phyloP scores from a whole-genome alignment of 768 basidiomycete genomes.

The Flagelloscypha sp. region DNA sequence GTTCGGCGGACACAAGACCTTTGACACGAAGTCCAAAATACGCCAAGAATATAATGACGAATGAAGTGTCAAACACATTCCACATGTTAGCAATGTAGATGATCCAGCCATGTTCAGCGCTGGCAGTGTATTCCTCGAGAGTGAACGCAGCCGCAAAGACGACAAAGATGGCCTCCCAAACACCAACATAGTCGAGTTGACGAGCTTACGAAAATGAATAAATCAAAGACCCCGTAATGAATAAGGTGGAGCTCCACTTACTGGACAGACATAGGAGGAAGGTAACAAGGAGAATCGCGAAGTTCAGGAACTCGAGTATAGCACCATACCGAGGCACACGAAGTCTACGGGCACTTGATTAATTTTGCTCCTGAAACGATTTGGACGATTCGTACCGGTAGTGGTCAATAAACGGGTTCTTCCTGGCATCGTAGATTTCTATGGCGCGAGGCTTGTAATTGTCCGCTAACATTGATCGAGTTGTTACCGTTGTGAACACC shows the following conservation, averaged over 20 bases:
- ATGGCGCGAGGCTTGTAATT: constrained; percentile 79
- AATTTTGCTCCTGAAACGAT: constrained; percentile 3
- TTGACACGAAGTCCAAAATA: constrained; percentile 60
- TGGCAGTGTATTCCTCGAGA: constrained; percentile 81
- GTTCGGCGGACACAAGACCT: constrained; percentile 51
- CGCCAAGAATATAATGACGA: constrained; percentile 58
- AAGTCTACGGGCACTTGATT: constrained; percentile 35
- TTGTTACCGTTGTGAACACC: constrained; percentile 52
- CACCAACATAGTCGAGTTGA: constrained; percentile 39
- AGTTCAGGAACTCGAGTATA: constrained; percentile 73
- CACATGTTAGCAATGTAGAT: constrained; percentile 91
- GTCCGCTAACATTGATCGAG: constrained; percentile 77
- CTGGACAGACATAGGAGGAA: constrained; percentile 73
- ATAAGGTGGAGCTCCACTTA: constrained; percentile 27
- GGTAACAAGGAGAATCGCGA: constrained; percentile 53
- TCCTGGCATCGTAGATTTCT: constrained; percentile 60
- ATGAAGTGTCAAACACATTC: constrained; percentile 82
- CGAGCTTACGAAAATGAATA: constrained; percentile 35
- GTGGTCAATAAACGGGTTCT: constrained; percentile 73
- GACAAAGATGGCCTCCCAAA: constrained; percentile 68
- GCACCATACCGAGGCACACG: constrained; percentile 77
- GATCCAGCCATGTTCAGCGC: constrained; percentile 81
- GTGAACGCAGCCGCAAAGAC: constrained; percentile 71
- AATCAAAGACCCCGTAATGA: not conserved
- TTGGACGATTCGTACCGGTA: constrained; percentile 44